Conservation (phyloP, 1,139 yeast genomes). For the Saccharomycopsis hybrid region DNA sequence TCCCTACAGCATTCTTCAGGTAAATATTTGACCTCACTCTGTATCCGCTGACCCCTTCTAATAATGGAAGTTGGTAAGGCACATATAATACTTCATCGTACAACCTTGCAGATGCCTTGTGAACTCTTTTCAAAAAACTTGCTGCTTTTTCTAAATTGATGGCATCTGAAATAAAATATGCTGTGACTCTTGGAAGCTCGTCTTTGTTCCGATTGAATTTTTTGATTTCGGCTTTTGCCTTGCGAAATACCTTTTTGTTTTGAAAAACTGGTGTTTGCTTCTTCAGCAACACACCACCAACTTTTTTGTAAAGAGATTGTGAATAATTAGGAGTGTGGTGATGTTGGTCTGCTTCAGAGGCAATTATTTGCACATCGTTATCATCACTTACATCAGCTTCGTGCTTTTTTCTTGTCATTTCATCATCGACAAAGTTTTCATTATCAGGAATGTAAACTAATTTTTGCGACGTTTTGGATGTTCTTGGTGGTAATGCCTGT, state of each 20-base stretch:
- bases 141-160: conserved; percentile 61
- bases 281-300: conserved; percentile 1
- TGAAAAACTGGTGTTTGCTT: conserved; percentile 3
- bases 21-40: conserved; percentile 77
- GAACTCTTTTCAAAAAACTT: conserved; percentile 58
- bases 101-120: conserved; percentile 75
- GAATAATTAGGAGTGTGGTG: not conserved
- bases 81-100: conserved; percentile 91
- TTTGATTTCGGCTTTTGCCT: conserved; percentile 61
- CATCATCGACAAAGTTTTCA: conserved; percentile 26
- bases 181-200: conserved; percentile 79
- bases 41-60: conserved; percentile 83
- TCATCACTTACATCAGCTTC: conserved; percentile 7
- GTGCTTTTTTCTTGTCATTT: conserved; percentile 20
- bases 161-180: conserved; percentile 82
- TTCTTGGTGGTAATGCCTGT: conserved; percentile 73
- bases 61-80: conserved; percentile 79
- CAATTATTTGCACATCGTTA: conserved; percentile 12
- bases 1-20: conserved; percentile 52
- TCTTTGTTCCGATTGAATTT: conserved; percentile 61
- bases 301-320: not conserved
- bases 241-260: conserved; percentile 29
- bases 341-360: conserved; percentile 8
- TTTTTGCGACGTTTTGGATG: conserved; percentile 80
- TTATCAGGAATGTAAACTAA: conserved; percentile 76